Evolutionary conservation across 1,284 basidiomycete species (phyloP).

Genomic region (Cryptococcus sp.): DNA sequence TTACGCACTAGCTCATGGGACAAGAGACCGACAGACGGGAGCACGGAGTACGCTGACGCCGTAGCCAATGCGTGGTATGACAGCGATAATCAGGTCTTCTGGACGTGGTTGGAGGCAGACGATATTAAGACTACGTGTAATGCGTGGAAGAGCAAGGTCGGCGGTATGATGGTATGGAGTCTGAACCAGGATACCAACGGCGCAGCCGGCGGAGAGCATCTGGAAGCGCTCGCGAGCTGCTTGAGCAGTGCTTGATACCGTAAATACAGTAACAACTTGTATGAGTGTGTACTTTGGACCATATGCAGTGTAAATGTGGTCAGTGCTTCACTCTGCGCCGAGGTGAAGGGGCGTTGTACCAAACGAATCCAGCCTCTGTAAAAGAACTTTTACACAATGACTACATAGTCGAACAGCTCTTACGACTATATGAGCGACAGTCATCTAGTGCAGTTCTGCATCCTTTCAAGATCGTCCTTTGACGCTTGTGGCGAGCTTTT

Average conservation of each 20-base stretch:
- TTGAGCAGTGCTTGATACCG: slow-evolving; percentile 2
- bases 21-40: slow-evolving; percentile 2
- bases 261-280: no score
- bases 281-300: no score
- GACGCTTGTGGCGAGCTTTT: no score
- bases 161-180: slow-evolving; percentile 32
- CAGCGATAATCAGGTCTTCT: slow-evolving; percentile 19
- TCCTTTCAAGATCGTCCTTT: no score
- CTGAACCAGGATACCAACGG: slow-evolving; percentile 25
- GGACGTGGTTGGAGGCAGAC: slow-evolving; percentile 27
- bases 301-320: no score
- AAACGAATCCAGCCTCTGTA: no score
- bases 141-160: slow-evolving; percentile 19
- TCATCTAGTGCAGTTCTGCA: no score
- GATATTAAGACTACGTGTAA: slow-evolving; percentile 27
- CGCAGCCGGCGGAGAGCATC: slow-evolving; percentile 15
- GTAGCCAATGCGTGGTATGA: slow-evolving; percentile 17
- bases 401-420: no score
- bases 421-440: no score
- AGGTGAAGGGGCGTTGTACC: no score
- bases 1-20: slow-evolving; percentile 1
- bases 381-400: no score
- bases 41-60: slow-evolving; percentile 6
- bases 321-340: no score
- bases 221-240: slow-evolving; percentile 16